Base-by-base conservation (phyloP, 495 filamentous ascomycete genomes). In the Hypoxylon crocopeplum region DNA sequence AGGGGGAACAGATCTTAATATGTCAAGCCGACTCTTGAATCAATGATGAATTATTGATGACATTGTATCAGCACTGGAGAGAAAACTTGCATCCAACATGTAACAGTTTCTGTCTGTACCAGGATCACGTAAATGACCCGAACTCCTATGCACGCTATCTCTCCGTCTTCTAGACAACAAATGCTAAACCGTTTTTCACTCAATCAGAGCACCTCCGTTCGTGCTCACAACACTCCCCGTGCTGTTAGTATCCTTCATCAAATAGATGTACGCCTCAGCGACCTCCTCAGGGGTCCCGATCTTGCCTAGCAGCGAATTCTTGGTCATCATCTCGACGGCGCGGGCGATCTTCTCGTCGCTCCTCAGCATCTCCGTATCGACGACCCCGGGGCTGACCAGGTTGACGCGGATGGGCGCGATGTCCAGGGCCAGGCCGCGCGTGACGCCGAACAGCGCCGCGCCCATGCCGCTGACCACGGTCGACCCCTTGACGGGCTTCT, bases 201-300 rank as follows among this genome's bases (percentile, higher is more conserved):
- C 38, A n/a, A 62, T 20, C 11, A 56, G 19, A 11, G 11, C 33
- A 0, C 62, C 62, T 1, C 57, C 56, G 16, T 49, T 48, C 5
- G 46, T 53, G 16, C 25, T 48, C 16, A 66, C 38, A 12, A 38
- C 40, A 22, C 53, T 60, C 12, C 83, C 85, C 8, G 82, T 84
- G 12, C 69, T 72, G 69, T 79, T 80, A 29, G 56, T 55, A 72
- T 87, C 82, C 57, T 76, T 79, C 84, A 86, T 84, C 7, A 77
- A 64, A 67, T 79, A 85, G 24, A 84, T 37, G 72, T 86, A 87
- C 21, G 77, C 72, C 72, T 87, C 82, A 0, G 81, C 84, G 10
- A 79, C 69, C 66, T 86, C 82, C 55, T 80, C 78, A 8, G 79
- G 72, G 46, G 62, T 64, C 2, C 78, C 84, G 47, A 81, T 59